A percentile compares a stretch with the other conserved stretches of the same genome.
Evolutionary conservation across 2,329 filamentous ascomycete genomes (phyloP).

Genomic region (Xylariaceae sp.): DNA sequence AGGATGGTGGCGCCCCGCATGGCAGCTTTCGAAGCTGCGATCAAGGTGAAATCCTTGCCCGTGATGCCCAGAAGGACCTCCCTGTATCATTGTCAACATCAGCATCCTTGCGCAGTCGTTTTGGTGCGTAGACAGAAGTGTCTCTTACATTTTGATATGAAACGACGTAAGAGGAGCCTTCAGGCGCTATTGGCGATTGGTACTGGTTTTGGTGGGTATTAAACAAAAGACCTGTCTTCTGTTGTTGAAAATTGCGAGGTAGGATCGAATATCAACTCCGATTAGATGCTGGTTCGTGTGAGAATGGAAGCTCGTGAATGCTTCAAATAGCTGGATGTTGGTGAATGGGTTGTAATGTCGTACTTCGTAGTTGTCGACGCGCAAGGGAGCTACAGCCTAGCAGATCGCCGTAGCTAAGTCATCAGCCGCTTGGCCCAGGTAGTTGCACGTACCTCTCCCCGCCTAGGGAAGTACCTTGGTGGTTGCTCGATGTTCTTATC

Average conservation of each 20-base stretch:
- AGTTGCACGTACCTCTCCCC: not conserved
- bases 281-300: not conserved
- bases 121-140: not conserved
- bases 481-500: not conserved
- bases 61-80: slow-evolving; percentile 97
- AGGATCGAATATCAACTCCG: not conserved
- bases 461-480: not conserved
- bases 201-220: not conserved
- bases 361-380: slow-evolving; percentile 25
- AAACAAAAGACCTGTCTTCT: not conserved
- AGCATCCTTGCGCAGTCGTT: not conserved
- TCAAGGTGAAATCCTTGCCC: slow-evolving; percentile 97
- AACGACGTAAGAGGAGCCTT: slow-evolving; percentile 8
- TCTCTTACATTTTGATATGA: slow-evolving; percentile 18
- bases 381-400: slow-evolving; percentile 43
- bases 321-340: slow-evolving; percentile 7
- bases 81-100: slow-evolving; percentile 47
- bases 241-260: not conserved
- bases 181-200: not conserved
- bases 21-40: slow-evolving; percentile 94
- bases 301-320: slow-evolving; percentile 6
- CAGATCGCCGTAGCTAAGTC: slow-evolving; percentile 3
- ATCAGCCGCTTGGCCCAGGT: slow-evolving; percentile 19
- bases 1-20: slow-evolving; percentile 97
- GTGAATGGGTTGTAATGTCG: not conserved